phyloP scores from a whole-genome alignment of 116 monocot genomes.

The Posidonia oceanica region DNA sequence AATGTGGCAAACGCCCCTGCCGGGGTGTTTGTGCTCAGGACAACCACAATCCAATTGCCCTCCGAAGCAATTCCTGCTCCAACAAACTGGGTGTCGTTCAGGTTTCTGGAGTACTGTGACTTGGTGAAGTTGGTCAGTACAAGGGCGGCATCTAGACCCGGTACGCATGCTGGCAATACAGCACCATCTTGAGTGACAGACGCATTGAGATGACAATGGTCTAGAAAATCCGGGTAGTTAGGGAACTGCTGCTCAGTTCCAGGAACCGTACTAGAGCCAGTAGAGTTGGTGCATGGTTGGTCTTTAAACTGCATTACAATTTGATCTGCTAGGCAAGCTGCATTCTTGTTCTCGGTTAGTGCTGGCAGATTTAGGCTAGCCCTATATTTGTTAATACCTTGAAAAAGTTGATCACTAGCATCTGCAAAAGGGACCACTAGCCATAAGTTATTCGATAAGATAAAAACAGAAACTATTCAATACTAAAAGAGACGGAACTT shows the following conservation, averaged over 20 bases:
- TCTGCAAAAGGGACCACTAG: constrained; percentile 22
- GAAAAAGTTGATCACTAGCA: constrained; percentile 40
- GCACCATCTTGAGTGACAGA: constrained; percentile 58
- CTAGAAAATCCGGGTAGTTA: constrained; percentile 49
- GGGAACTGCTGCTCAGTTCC: constrained; percentile 76
- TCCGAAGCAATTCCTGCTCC: constrained; percentile 70
- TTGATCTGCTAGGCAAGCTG: constrained; percentile 70
- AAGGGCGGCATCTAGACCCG: constrained; percentile 27
- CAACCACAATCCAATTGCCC: constrained; percentile 80
- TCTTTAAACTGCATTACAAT: constrained; percentile 54
- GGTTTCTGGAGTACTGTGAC: constrained; percentile 49
- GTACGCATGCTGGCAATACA: constrained; percentile 77
- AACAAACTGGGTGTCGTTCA: constrained; percentile 44
- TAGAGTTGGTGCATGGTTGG: constrained; percentile 70
- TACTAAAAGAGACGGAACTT: not conserved
- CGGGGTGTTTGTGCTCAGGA: constrained; percentile 58
- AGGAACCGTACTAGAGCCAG: constrained; percentile 60
- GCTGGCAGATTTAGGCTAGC: constrained; percentile 58
- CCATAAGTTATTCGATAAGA: not conserved
- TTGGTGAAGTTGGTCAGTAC: constrained; percentile 79
- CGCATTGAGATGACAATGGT: constrained; percentile 53
- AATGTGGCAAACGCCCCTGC: constrained; percentile 27
- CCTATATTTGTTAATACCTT: constrained; percentile 77
- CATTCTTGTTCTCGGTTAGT: constrained; percentile 54
- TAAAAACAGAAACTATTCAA: not conserved